These are phyloP conservation scores for Lagerstroemia speciosa DNA, from an alignment of 345 rosid genomes.

Conservation along the genomic window DNA sequence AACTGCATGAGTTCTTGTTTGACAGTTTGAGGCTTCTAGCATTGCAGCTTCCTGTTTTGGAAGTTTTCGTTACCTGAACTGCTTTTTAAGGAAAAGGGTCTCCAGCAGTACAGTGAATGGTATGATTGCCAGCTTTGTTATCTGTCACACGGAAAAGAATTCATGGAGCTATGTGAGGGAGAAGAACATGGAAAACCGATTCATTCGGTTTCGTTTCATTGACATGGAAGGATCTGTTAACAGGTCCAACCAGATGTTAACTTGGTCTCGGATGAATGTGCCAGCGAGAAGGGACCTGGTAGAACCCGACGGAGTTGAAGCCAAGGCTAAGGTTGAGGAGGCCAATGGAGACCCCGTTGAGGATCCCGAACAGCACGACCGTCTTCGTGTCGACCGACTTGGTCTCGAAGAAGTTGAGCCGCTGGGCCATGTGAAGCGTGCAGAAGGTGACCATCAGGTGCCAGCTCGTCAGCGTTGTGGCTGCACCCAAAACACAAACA, in stretches of 20 bases:
- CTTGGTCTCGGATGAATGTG: not conserved
- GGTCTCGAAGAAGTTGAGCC: slow-evolving; percentile 70
- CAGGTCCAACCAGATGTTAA: not conserved
- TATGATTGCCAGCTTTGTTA: slow-evolving; percentile 97
- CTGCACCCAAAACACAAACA: slow-evolving; percentile 31
- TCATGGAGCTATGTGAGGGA: not conserved
- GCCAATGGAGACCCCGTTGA: slow-evolving; percentile 93
- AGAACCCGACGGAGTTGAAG: slow-evolving; percentile 95
- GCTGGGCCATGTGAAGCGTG: slow-evolving; percentile 77
- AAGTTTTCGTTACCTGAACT: slow-evolving; percentile 53
- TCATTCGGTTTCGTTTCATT: not conserved
- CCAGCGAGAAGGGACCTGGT: too few species aligned
- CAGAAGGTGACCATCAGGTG: slow-evolving; percentile 91
- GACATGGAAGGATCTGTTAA: not conserved
- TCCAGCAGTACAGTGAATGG: slow-evolving; percentile 94
- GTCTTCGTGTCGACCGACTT: slow-evolving; percentile 78
- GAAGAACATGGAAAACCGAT: not conserved
- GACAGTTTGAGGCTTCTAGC: not conserved
- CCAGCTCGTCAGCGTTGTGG: slow-evolving; percentile 96
- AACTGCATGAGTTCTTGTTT: not conserved
- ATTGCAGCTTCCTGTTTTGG: not conserved
- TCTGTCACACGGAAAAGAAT: slow-evolving; percentile 31
- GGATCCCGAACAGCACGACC: slow-evolving; percentile 85
- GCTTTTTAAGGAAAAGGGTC: slow-evolving; percentile 81
- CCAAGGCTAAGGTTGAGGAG: slow-evolving; percentile 93